These are phyloP conservation scores for Coemansia sp. DNA, from an alignment of 371 early-diverging fungal genomes.

Conservation along the genomic window DNA sequence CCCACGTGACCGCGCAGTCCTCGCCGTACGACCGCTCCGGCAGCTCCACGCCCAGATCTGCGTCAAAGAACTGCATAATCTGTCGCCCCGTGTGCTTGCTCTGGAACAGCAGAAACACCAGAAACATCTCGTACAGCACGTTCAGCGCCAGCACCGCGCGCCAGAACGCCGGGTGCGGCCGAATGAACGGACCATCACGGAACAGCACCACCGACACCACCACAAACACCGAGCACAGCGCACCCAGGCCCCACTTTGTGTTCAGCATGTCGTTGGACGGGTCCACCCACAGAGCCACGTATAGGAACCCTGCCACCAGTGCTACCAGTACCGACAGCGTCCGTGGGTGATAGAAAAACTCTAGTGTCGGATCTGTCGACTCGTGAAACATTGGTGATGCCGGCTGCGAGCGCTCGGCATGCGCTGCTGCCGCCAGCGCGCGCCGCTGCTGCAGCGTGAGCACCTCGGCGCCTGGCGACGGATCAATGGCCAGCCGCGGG, in stretches of 20 bases:
- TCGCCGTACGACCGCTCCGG: conserved; percentile 94
- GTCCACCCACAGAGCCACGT: conserved; percentile 49
- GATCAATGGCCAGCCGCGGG: not conserved
- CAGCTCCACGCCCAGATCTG: conserved; percentile 73
- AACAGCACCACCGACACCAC: conserved; percentile 86
- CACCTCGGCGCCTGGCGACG: not conserved
- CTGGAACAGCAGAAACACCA: conserved; percentile 92
- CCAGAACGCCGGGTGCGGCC: conserved; percentile 97
- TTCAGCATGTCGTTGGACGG: conserved; percentile 53
- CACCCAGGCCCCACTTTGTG: conserved; percentile 69
- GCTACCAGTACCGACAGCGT: conserved; percentile 51
- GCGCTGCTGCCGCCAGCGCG: conserved; percentile 18
- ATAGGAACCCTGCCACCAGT: conserved; percentile 51
- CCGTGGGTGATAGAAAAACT: conserved; percentile 50
- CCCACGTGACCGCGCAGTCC: conserved; percentile 74
- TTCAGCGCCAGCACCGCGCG: conserved; percentile 79
- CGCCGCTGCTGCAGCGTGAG: conserved; percentile 35
- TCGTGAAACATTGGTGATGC: conserved; percentile 46
- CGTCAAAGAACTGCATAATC: conserved; percentile 78
- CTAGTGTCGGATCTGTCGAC: conserved; percentile 47
- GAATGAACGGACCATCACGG: conserved; percentile 90
- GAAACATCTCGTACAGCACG: conserved; percentile 81
- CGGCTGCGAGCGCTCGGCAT: conserved; percentile 7
- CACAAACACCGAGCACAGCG: conserved; percentile 70
- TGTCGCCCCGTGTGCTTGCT: conserved; percentile 81